phyloP scores from a whole-genome alignment of 768 basidiomycete genomes.

The Panaeolus cyanescens region DNA sequence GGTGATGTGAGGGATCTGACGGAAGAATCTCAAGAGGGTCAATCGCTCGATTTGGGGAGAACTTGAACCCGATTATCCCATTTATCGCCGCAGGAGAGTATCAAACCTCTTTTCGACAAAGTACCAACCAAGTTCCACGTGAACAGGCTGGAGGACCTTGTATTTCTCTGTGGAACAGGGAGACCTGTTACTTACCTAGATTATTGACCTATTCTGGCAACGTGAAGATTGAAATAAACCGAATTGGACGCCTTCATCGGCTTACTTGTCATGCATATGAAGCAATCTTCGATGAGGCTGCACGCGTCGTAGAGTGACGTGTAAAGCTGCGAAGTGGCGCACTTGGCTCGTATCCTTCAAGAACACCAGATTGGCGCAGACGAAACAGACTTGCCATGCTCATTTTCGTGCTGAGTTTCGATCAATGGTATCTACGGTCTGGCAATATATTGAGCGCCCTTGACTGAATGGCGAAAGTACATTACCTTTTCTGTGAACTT shows the following conservation, averaged over 20 bases:
- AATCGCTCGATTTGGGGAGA: background rate
- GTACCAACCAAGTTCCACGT: background rate
- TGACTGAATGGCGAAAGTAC: background rate
- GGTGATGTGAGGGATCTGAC: background rate
- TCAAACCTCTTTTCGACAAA: background rate
- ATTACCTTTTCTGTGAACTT: background rate
- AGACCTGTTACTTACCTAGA: background rate
- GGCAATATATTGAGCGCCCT: background rate
- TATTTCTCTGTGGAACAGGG: background rate
- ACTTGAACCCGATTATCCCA: background rate
- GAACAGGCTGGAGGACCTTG: background rate
- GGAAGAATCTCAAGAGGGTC: background rate
- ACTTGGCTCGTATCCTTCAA: background rate
- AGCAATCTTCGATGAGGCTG: background rate
- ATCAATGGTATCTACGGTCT: background rate
- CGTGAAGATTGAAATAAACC: background rate
- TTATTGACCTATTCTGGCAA: background rate
- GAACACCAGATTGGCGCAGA: background rate
- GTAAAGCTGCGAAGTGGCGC: slow-evolving; percentile 1
- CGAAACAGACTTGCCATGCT: background rate
- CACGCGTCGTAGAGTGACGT: background rate
- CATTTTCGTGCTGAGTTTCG: background rate
- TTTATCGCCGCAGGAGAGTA: background rate
- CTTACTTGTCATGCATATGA: background rate
- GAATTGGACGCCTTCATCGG: background rate